Evolutionary conservation across 2,329 filamentous ascomycete genomes (phyloP).

Genomic region (Fonsecaea pedrosoi): DNA sequence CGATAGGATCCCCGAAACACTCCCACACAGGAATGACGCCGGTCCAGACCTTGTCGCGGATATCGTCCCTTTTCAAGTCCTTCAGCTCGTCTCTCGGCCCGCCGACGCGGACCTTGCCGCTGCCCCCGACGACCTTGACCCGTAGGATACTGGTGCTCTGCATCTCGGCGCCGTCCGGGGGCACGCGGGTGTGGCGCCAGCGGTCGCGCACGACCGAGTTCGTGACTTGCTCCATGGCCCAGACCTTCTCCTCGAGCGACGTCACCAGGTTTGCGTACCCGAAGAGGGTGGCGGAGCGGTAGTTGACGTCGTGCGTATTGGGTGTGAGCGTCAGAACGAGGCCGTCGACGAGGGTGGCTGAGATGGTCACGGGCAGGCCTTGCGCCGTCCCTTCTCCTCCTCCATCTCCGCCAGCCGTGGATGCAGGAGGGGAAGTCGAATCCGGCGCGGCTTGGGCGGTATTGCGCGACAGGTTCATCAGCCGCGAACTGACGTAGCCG

Average conservation of each 20-base stretch:
- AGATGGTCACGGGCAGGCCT: slow-evolving; percentile 72
- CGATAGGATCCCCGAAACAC: slow-evolving; percentile 67
- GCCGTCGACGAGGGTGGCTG: slow-evolving; percentile 77
- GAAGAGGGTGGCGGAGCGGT: slow-evolving; percentile 78
- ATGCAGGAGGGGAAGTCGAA: not conserved
- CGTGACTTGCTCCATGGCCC: slow-evolving; percentile 79
- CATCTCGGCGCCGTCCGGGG: slow-evolving; percentile 75
- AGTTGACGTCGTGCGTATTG: slow-evolving; percentile 83
- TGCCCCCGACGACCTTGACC: slow-evolving; percentile 72
- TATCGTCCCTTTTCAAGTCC: slow-evolving; percentile 57
- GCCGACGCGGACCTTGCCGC: slow-evolving; percentile 74
- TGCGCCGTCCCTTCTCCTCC: slow-evolving; percentile 40
- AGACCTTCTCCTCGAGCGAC: slow-evolving; percentile 72
- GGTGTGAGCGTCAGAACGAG: slow-evolving; percentile 79
- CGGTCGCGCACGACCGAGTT: slow-evolving; percentile 74
- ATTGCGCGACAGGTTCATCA: slow-evolving; percentile 77
- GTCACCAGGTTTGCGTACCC: slow-evolving; percentile 73
- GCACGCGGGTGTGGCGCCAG: slow-evolving; percentile 72
- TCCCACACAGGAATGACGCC: slow-evolving; percentile 69
- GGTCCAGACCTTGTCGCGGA: slow-evolving; percentile 62
- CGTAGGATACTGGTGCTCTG: slow-evolving; percentile 74
- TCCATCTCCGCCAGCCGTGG: slow-evolving; percentile 37
- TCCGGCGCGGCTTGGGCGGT: slow-evolving; percentile 43
- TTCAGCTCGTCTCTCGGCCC: slow-evolving; percentile 65
- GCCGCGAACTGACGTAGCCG: slow-evolving; percentile 78